Base-by-base conservation (phyloP, 2,329 filamentous ascomycete genomes). In the Colletotrichum spinosum region DNA sequence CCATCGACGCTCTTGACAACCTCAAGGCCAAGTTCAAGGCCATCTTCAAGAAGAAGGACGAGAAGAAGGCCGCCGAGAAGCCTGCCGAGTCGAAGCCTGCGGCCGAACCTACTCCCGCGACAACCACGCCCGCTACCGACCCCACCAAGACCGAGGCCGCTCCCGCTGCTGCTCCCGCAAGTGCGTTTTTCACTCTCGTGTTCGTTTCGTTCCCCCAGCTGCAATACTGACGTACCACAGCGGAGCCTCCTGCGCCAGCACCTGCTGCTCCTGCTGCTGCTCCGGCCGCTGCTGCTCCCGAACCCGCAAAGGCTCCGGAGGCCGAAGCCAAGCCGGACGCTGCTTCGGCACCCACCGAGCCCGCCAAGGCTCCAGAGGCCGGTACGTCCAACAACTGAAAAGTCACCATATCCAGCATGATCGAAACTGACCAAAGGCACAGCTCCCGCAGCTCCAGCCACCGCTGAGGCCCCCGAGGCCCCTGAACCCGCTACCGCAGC, bases 11-110 rank as follows among this genome's bases (percentile, higher is more conserved):
- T 39, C 76, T 87, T 67, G 82, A 83, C 73, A 86, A 86, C 77
- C 70, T 87, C 70, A 86, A 84, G 82, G 78, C 76, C 72, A 87
- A 86, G 82, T 73, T 88, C 73, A 84, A 83, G 80, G 76, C 78
- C 68, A 76, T 79, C 75, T 84, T 86, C 78, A 84, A 82, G 76
- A 84, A 82, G 75, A 83, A 79, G 77, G 57, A 66, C 46, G 72
- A 77, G 50, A 75, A 80, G 70, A 77, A 77, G 70, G 67, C 73
- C n/a, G 76, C 75, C 60, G 69, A 76, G 9, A 58, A 56, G 56
- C 55, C 69, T 35, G 55, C 68, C 49, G 74, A 72, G 56, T 61
- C 72, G n/a, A 72, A 52, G 54, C 60, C 57, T 38, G 76, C 70
- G 39, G 65, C 71, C 39, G 74, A 74, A 49, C 65, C 76, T 51